Percentiles rank a stretch among this genome's conserved stretches.
Evolutionary conservation across 1,284 basidiomycete genomes (phyloP).

Genomic region (Mycena sp.): DNA sequence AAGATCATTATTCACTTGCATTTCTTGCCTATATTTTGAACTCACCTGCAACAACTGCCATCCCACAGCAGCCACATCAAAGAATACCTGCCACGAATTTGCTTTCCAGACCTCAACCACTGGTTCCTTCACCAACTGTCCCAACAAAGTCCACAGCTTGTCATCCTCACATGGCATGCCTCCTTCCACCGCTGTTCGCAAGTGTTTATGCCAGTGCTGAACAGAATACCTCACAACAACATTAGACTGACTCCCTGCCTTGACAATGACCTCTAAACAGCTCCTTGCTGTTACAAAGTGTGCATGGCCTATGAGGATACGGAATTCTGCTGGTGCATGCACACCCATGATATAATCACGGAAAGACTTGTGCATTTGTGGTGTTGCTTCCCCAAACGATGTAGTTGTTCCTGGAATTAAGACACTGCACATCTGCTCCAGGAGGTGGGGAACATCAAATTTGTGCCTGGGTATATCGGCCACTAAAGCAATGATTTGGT

Average conservation of each 20-base stretch:
- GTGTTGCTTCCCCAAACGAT: slow-evolving; percentile 23
- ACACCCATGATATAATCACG: slow-evolving; percentile 8
- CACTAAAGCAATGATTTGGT: slow-evolving; percentile 10
- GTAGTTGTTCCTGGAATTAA: background rate
- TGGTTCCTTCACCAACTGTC: slow-evolving; percentile 3
- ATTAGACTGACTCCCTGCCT: no score
- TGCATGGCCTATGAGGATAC: no score
- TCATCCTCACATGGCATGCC: slow-evolving; percentile 6
- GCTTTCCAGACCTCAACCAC: background rate
- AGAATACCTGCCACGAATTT: background rate
- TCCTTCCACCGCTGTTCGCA: slow-evolving; percentile 10
- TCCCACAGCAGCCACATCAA: background rate
- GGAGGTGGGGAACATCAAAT: slow-evolving; percentile 10
- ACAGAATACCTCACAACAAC: no score
- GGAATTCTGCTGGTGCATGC: no score
- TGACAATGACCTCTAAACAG: no score
- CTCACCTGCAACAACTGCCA: slow-evolving; percentile 13
- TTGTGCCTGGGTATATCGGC: slow-evolving; percentile 3
- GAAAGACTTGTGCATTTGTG: slow-evolving; percentile 25
- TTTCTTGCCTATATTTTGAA: background rate
- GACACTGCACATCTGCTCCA: no score
- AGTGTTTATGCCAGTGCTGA: background rate
- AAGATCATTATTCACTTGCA: background rate
- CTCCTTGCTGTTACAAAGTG: no score
- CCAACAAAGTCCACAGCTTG: slow-evolving; percentile 8